Evolutionary conservation across 768 basidiomycete genomes (phyloP), one percentile per base, ranked within the genome.

Genomic region (Podaxis carcinomalis): DNA sequence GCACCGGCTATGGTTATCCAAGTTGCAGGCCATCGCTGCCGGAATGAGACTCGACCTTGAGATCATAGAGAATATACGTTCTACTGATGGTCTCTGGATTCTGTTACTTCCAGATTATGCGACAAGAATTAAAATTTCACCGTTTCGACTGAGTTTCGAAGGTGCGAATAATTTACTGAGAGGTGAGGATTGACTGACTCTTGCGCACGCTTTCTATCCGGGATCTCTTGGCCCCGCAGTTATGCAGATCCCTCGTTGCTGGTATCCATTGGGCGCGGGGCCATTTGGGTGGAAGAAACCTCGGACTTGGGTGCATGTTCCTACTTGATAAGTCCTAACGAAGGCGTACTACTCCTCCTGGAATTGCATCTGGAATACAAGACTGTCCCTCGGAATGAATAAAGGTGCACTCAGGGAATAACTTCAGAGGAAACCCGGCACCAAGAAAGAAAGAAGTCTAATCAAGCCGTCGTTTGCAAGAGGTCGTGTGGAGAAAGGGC

Each of bases 391-490:
- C 83, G 56, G 80, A 82, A 0, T 96, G 87, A 74, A 84, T 97
- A 68, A 90, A 90, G 65, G 75, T 88, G 3, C 80, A 83, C 11
- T 76, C 81, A 4, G 90, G 88, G 4, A 81, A 55, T 16, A 32
- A 13, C 19, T 9, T 28, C 7, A 13, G 80, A 62, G 90, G 88
- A 16, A 84, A 85, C 47, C 78, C 81, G 66, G 93, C 87, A 4
- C 93, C 95, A 1, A 80, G 89, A 42, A 86, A 88, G 68, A 83
- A 90, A 39, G 88, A 91, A 65, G 90, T 87, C 3, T 95, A 95
- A 65, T 76, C 88, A 2, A 92, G 90, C 71, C 95, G 93, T 73
- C 84, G 94, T 6, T 74, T 97, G 61, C 92, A 96, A 69, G 81
- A 93, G 69, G 89, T 93, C 7, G 88, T 94, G 56, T 61, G 35